Base-by-base conservation (phyloP, 2,329 filamentous ascomycete genomes). In the Trichoderma guizhouense region DNA sequence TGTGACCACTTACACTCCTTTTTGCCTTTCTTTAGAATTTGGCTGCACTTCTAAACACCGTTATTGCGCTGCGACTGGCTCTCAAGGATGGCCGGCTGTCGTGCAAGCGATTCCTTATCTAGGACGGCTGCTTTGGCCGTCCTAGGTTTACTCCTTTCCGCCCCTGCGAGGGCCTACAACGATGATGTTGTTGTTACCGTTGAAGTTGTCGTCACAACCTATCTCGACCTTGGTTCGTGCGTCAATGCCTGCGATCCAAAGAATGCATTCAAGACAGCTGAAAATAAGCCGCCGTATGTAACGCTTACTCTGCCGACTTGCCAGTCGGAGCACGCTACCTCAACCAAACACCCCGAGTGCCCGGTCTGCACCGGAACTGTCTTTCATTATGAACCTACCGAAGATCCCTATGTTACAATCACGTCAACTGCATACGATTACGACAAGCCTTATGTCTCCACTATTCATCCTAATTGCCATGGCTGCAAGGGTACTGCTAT, bases 341-440 rank as follows among this genome's bases (percentile, higher is more conserved):
- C 73, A 8, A 77, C 75, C 51, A 74, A 74, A 26, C 57, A 72
- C 1, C 76, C 76, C 1, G 65, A 64, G 5, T 78, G 76, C 36
- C 73, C 75, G 24, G 75, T 58, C 21, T 78, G 76, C 51, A 57
- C 62, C 24, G 76, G 76, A 34, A 79, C 77, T 28, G 74, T 79
- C 63, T 75, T 76, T 60, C 60, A 72, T 72, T 78, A 76, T 51
- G 68, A 79, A 58, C 74, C 76, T 12, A 78, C 77, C 9, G 71
- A 75, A 15, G 72, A 74, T 8, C 73, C 74, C 7, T 78, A 73
- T 57, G 75, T 75, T 15, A 79, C 77, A 14, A n/a, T 75, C 21
- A 79, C 75, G 1, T 75, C 75, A 7, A 64, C 71, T 34, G 71
- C 71, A 15, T 43, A 69, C 18, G 68, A 67, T 5, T 53, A 71